Evolutionary conservation across 805 yeast species (phyloP).

Genomic region (Cyberlindnera americana): DNA sequence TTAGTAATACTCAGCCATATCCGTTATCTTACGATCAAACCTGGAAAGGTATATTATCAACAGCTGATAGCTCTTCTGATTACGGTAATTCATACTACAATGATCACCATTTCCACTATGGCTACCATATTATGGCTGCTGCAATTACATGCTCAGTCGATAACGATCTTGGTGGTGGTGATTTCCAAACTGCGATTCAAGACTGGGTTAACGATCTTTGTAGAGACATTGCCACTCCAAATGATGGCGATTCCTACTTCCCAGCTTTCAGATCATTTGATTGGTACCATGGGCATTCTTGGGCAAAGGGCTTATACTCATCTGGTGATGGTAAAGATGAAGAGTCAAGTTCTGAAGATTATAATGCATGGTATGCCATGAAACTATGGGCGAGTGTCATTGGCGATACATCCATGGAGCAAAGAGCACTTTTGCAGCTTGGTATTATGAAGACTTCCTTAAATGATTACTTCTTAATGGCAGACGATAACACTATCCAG

Average conservation of each 20-base stretch:
- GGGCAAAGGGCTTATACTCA: constrained; percentile 70
- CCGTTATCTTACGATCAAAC: constrained; percentile 77
- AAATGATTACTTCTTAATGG: constrained; percentile 50
- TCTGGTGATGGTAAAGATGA: constrained; percentile 76
- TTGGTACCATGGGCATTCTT: constrained; percentile 76
- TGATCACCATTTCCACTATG: constrained; percentile 77
- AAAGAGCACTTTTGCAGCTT: constrained; percentile 55
- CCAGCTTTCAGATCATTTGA: constrained; percentile 69
- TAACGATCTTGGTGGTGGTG: constrained; percentile 43
- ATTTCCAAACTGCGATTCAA: constrained; percentile 39
- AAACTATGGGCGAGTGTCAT: constrained; percentile 60
- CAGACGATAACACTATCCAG: constrained; percentile 50
- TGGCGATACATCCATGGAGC: constrained; percentile 48
- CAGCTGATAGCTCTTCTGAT: constrained; percentile 59
- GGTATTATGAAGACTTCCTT: constrained; percentile 54
- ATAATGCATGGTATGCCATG: constrained; percentile 65
- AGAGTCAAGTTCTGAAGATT: constrained; percentile 73
- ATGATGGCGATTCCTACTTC: constrained; percentile 49
- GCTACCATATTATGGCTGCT: constrained; percentile 69
- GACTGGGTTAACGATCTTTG: constrained; percentile 54
- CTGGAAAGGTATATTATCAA: constrained; percentile 77
- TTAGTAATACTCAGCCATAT: constrained; percentile 60
- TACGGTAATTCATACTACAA: constrained; percentile 70
- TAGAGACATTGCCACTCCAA: constrained; percentile 68
- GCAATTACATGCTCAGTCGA: constrained; percentile 62